These are phyloP conservation scores for Trichothecium sympodiale DNA, from an alignment of 2,329 filamentous ascomycete genomes.

Conservation along the genomic window DNA sequence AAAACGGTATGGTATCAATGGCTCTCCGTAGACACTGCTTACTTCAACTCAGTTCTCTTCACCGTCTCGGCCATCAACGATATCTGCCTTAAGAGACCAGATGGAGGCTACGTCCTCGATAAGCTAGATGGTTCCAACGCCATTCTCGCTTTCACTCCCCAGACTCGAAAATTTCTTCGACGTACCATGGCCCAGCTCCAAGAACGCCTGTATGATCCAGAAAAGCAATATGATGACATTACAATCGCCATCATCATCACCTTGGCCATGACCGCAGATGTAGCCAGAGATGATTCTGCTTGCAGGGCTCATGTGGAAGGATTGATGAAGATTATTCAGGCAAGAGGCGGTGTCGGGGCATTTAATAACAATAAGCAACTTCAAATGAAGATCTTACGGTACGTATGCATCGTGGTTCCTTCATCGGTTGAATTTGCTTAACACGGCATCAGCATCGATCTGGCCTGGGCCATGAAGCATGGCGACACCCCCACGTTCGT, in stretches of 20 bases:
- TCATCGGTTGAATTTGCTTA: not conserved
- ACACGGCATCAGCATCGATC: conserved; percentile 11
- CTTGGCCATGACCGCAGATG: conserved; percentile 13
- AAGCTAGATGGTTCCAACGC: too few species aligned
- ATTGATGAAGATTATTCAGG: conserved; percentile 11
- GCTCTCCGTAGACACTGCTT: conserved; percentile 14
- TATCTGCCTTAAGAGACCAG: conserved; percentile 3
- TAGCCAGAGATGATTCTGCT: conserved; percentile 8
- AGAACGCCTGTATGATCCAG: conserved; percentile 7
- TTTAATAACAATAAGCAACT: conserved; percentile 14
- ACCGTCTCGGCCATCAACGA: conserved; percentile 13
- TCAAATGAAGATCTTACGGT: conserved; percentile 18
- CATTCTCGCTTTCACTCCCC: conserved; percentile 8
- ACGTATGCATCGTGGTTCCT: too few species aligned
- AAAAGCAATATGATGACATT: conserved; percentile 9
- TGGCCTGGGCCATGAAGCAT: conserved; percentile 14
- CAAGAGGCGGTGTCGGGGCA: conserved; percentile 14
- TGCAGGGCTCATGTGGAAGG: conserved; percentile 12
- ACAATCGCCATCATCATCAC: conserved; percentile 11
- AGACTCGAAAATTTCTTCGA: conserved; percentile 7
- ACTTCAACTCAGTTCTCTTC: conserved; percentile 14
- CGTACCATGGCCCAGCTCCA: conserved; percentile 10
- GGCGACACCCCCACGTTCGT: conserved; percentile 14
- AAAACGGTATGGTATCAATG: conserved; percentile 17
- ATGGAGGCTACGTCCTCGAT: too few species aligned